These are phyloP conservation scores for Teunomyces tritomae DNA, from an alignment of 805 yeast species.

Conservation along the genomic window DNA sequence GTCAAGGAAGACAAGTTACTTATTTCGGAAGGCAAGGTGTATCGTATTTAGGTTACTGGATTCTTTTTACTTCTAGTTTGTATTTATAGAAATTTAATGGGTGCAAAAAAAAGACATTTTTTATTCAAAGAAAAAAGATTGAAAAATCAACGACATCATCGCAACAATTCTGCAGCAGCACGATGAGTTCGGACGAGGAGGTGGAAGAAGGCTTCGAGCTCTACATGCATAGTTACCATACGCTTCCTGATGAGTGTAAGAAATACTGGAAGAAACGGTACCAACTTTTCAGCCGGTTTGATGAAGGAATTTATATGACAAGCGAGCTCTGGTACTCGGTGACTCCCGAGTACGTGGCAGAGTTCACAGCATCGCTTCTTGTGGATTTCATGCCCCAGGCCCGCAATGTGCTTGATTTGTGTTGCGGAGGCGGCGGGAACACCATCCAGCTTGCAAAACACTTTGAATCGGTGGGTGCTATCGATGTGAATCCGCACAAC, in stretches of 20 bases:
- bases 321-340: conserved; percentile 83
- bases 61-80: not conserved
- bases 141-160: not conserved
- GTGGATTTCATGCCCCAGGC: conserved; percentile 51
- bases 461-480: conserved; percentile 57
- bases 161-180: not conserved
- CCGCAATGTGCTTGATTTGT: conserved; percentile 56
- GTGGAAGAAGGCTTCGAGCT: conserved; percentile 23
- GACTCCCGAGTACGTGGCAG: conserved; percentile 77
- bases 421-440: conserved; percentile 90
- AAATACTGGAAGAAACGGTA: conserved; percentile 68
- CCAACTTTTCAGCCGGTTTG: conserved; percentile 57
- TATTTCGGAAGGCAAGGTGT: conserved; percentile 39
- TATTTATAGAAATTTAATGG: conserved; percentile 2
- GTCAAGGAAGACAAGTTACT: conserved; percentile 35
- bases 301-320: conserved; percentile 67
- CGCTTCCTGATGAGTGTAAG: conserved; percentile 39
- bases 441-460: conserved; percentile 66
- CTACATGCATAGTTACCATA: conserved; percentile 35
- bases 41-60: conserved; percentile 25
- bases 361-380: conserved; percentile 53
- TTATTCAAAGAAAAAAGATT: not conserved
- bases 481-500: conserved; percentile 61
- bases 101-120: not conserved
- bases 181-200: conserved; percentile 5